A percentile compares a stretch with the other conserved stretches of the same genome.
Evolutionary conservation across 768 basidiomycete species (phyloP).

Genomic region (Guyanaporus albipodus): DNA sequence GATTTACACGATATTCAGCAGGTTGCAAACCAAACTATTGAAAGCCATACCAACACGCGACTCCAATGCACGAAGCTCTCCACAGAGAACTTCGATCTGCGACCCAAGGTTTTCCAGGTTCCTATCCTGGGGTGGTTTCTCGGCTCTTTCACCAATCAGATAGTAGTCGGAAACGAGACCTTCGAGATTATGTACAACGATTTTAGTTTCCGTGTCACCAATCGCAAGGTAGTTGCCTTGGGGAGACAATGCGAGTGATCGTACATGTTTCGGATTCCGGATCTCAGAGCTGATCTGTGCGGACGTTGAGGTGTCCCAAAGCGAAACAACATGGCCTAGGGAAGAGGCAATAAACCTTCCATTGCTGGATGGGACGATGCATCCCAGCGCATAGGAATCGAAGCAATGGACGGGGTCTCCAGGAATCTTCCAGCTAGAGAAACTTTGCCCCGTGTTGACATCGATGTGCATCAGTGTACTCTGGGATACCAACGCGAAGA

Average conservation of each 20-base stretch:
- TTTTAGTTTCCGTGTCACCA: not conserved
- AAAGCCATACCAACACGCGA: not conserved
- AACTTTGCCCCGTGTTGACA: not conserved
- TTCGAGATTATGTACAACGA: not conserved
- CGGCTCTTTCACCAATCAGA: not conserved
- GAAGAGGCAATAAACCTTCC: not conserved
- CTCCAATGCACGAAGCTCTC: not conserved
- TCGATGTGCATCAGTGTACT: constrained; percentile 1
- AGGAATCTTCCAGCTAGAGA: constrained; percentile 1
- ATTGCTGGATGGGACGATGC: not conserved
- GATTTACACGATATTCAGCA: not conserved
- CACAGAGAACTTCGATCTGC: not conserved
- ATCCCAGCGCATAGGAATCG: not conserved
- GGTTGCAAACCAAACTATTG: not conserved
- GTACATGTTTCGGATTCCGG: not conserved
- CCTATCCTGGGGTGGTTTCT: not conserved
- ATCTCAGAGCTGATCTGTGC: constrained; percentile 2
- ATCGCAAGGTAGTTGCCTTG: constrained; percentile 1
- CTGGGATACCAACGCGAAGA: not conserved
- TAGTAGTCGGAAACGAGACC: constrained; percentile 2
- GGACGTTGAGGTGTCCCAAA: constrained; percentile 7
- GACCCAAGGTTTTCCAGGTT: not conserved
- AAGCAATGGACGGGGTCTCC: not conserved
- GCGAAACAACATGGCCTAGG: not conserved
- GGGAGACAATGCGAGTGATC: constrained; percentile 6